These are phyloP conservation scores for Anthracocystis panici-leucophaei DNA, from an alignment of 1,284 basidiomycete genomes.

Conservation along the genomic window DNA sequence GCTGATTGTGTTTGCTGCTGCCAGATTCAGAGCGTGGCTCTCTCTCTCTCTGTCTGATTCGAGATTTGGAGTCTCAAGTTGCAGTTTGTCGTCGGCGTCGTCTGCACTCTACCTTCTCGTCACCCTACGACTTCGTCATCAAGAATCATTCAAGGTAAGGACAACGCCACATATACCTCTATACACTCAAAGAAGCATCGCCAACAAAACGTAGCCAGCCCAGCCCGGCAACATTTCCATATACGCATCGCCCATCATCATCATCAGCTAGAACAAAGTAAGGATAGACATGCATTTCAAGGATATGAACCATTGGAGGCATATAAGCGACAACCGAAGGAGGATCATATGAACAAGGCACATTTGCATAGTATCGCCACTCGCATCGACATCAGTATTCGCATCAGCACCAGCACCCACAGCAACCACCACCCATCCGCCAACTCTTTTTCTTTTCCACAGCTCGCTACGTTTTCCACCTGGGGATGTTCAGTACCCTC, in stretches of 20 bases:
- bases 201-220: constrained; percentile 30
- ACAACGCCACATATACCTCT: constrained; percentile 12
- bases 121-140: constrained; percentile 49
- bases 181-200: neutral
- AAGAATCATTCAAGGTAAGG: constrained; percentile 57
- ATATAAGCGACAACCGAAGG: neutral
- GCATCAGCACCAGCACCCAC: neutral
- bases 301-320: neutral
- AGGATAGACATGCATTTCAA: neutral
- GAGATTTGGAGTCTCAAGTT: neutral
- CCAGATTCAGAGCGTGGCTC: neutral
- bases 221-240: neutral
- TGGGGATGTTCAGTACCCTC: constrained; percentile 50
- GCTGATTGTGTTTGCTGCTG: neutral
- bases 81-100: constrained; percentile 22
- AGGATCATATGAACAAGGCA: neutral
- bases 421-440: neutral
- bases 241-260: neutral
- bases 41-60: neutral
- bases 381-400: neutral
- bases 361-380: neutral
- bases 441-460: neutral
- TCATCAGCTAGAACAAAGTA: constrained; percentile 1
- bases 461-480: constrained; percentile 23
- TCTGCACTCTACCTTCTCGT: constrained; percentile 31